These are phyloP conservation scores for Colletotrichum truncatum DNA, from an alignment of 2,329 filamentous ascomycete genomes.

Conservation along the genomic window DNA sequence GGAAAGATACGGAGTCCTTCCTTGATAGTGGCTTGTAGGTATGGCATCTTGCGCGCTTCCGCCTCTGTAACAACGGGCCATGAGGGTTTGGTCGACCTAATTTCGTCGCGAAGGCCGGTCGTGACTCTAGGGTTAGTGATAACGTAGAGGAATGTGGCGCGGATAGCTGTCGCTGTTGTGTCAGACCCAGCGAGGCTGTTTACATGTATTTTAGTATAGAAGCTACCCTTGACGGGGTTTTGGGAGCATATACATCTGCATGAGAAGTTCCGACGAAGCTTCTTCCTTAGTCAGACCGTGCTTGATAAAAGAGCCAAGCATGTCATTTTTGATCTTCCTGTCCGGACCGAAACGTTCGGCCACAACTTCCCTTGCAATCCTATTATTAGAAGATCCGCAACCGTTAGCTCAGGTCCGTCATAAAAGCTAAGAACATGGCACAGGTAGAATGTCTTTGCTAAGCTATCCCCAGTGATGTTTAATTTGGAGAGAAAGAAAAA, in stretches of 20 bases:
- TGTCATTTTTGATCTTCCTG: slow-evolving; percentile 56
- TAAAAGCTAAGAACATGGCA: too few species aligned
- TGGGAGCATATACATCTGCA: slow-evolving; percentile 50
- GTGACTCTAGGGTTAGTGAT: slow-evolving; percentile 59
- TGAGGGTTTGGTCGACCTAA: slow-evolving; percentile 37
- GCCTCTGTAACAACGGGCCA: slow-evolving; percentile 39
- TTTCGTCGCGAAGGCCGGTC: slow-evolving; percentile 54
- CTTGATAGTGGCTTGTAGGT: slow-evolving; percentile 59
- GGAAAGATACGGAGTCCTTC: slow-evolving; percentile 54
- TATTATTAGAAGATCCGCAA: slow-evolving; percentile 4
- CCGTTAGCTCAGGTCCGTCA: slow-evolving; percentile 33
- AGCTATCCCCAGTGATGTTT: too few species aligned
- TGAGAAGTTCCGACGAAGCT: slow-evolving; percentile 53
- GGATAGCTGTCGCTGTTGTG: slow-evolving; percentile 64
- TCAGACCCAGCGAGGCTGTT: slow-evolving; percentile 64
- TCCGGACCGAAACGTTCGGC: slow-evolving; percentile 54
- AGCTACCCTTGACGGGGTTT: slow-evolving; percentile 43
- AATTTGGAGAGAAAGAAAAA: too few species aligned
- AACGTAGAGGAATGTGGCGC: slow-evolving; percentile 62
- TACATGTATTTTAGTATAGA: slow-evolving; percentile 22
- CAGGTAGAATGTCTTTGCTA: too few species aligned
- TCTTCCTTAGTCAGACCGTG: slow-evolving; percentile 48
- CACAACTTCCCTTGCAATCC: slow-evolving; percentile 54
- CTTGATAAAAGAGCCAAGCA: slow-evolving; percentile 56
- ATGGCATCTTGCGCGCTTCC: slow-evolving; percentile 48